These are phyloP conservation scores for Alternaria brassicicola DNA, from an alignment of 2,329 filamentous ascomycete genomes.

Conservation along the genomic window DNA sequence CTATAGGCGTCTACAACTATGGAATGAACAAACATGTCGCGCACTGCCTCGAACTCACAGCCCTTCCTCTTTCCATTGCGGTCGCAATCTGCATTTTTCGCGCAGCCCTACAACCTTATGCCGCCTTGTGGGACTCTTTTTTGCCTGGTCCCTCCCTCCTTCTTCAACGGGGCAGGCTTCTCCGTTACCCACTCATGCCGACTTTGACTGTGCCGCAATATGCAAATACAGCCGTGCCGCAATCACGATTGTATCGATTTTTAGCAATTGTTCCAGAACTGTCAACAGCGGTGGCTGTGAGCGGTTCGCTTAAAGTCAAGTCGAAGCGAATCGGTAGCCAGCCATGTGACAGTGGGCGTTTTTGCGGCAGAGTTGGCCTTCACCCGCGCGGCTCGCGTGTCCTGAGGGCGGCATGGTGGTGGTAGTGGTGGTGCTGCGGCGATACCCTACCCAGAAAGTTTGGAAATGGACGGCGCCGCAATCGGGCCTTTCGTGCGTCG, in stretches of 20 bases:
- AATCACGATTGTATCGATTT: conserved; percentile 17
- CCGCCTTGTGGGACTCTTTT: conserved; percentile 6
- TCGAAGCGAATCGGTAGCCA: not conserved
- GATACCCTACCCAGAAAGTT: not conserved
- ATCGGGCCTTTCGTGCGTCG: conserved; percentile 1
- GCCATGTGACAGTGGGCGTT: not conserved
- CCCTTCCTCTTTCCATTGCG: not conserved
- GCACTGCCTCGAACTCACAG: not conserved
- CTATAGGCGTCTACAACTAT: not conserved
- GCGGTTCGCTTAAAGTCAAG: not conserved
- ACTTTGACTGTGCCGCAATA: conserved; percentile 17
- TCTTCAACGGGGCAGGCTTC: conserved; percentile 5
- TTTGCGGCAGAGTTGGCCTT: not conserved
- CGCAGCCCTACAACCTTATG: not conserved
- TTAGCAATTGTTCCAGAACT: conserved; percentile 1
- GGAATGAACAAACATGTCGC: not conserved
- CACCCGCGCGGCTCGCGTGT: conserved; percentile 7
- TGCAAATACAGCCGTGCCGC: conserved; percentile 15
- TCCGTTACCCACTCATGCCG: conserved; percentile 5
- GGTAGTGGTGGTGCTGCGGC: not conserved
- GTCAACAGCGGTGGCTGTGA: not conserved
- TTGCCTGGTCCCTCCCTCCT: not conserved
- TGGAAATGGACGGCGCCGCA: not conserved
- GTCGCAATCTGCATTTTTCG: not conserved
- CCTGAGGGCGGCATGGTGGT: conserved; percentile 1